Base-by-base conservation (phyloP, 1,284 basidiomycete genomes). In the Cutaneotrichosporon sp. region DNA sequence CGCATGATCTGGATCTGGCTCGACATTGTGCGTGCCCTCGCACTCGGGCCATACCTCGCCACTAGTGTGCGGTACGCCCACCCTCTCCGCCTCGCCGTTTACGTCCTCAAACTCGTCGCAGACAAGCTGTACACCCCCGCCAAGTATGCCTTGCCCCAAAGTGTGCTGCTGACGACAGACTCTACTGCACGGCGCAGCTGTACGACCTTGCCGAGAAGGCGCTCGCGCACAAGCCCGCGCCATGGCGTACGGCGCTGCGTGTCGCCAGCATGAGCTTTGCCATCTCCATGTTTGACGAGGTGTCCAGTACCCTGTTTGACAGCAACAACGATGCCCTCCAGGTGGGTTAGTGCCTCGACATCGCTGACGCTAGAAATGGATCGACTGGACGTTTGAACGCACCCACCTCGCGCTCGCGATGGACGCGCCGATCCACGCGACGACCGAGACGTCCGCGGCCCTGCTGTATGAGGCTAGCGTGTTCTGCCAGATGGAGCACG, bases 321-420 rank as follows among this genome's bases (percentile, higher is more conserved):
- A n/a, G 17, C 26, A 54, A 54, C 39, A 21, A 9, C 12, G 4
- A 20, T 15, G 23, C 17, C 13, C 34, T 54, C 1, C 43, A 46
- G 10, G 52, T 49, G 30, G 42, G 52, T 46, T 0, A 9, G 10
- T 7, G 3, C 14, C 15, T 42, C 13, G 7, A 10, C 20, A 4
- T 13, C 1, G 4, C 47, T 49, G 20, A 21, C 39, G 4, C 8
- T 79, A 87, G 52, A 82, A 82, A 43, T 85, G 86, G 4, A 81
- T 86, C 38, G 80, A 82, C 20, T 85, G 84, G 65, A 78, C 81
- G 42, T 81, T 90, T 63, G 87, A 90, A 70, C 82, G 83, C 60
- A 79, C 84, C 50, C 88, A 88, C 69, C 80, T 90, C 69, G 80
- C 84, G 58, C 83, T 86, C 60, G 83, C 86, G 54, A 77, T 90